A percentile compares a stretch with the other conserved stretches of the same genome.
These are phyloP conservation scores for Tricholoma matsutake DNA, from an alignment of 768 basidiomycete species.

Conservation along the genomic window DNA sequence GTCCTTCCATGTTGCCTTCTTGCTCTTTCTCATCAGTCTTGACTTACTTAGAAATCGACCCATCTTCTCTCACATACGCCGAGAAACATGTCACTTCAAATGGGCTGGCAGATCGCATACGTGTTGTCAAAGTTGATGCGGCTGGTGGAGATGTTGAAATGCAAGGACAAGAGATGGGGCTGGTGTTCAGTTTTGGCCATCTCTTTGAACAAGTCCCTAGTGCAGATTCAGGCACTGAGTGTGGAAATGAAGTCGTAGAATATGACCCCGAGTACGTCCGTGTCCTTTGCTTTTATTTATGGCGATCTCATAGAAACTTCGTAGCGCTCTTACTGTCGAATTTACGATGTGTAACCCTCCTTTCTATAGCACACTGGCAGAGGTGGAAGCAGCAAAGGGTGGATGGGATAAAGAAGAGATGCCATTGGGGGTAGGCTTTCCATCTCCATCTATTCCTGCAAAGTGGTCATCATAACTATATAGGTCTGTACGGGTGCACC, in stretches of 20 bases:
- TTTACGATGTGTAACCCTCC: constrained; percentile 98
- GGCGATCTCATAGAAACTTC: neutral
- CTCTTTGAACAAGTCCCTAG: constrained; percentile 3
- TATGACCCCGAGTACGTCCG: neutral
- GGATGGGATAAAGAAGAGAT: constrained; percentile 59
- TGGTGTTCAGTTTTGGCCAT: constrained; percentile 11
- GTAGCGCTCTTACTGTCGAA: constrained; percentile 46
- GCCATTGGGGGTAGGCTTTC: constrained; percentile 66
- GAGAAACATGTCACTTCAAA: constrained; percentile 57
- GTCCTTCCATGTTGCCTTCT: neutral
- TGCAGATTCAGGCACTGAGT: neutral
- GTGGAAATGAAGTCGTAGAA: no score
- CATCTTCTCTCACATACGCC: constrained; percentile 55
- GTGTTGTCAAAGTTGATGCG: constrained; percentile 31
- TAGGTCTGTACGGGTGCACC: constrained; percentile 86
- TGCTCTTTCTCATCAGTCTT: neutral
- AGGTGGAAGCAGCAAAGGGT: constrained; percentile 46
- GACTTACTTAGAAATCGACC: constrained; percentile 68
- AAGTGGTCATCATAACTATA: neutral
- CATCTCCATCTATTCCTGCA: neutral
- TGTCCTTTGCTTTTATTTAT: neutral
- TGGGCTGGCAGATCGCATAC: constrained; percentile 47
- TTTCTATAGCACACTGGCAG: constrained; percentile 78
- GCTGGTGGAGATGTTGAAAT: neutral
- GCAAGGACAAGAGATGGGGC: constrained; percentile 15